Evolutionary conservation across 1,284 basidiomycete species (phyloP).

Genomic region (Vanrija sp.): DNA sequence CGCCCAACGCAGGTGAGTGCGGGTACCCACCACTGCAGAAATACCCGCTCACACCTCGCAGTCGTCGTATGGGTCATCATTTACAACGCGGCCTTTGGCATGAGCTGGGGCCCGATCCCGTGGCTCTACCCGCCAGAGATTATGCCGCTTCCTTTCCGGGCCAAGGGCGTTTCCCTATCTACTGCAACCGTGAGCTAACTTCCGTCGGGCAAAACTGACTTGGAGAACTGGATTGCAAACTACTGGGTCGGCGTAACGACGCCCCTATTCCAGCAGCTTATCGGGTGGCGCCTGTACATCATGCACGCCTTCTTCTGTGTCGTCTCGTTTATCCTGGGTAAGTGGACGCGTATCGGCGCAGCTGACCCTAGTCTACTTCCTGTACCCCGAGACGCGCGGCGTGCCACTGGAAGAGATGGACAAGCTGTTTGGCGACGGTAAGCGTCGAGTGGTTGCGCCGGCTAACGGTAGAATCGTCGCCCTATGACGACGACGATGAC

Average conservation of each 20-base stretch:
- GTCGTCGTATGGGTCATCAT: constrained; percentile 89
- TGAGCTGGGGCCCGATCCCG: constrained; percentile 51
- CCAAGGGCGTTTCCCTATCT: constrained; percentile 89
- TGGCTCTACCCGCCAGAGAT: constrained; percentile 90
- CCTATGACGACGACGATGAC: constrained; percentile 30
- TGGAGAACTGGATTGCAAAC: constrained; percentile 20
- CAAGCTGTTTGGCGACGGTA: constrained; percentile 43
- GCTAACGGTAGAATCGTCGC: constrained; percentile 1
- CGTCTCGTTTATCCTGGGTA: constrained; percentile 71
- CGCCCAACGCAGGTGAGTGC: constrained; percentile 62
- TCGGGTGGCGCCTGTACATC: constrained; percentile 88
- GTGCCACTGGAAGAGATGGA: constrained; percentile 57
- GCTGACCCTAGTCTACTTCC: constrained; percentile 32
- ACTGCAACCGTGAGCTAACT: constrained; percentile 61
- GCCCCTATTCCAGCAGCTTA: constrained; percentile 80
- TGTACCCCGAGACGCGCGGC: constrained; percentile 55
- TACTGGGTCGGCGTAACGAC: constrained; percentile 77
- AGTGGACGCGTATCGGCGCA: constrained; percentile 3
- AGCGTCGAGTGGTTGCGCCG: too few relatives aligned
- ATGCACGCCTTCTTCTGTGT: constrained; percentile 95
- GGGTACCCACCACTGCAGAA: not conserved
- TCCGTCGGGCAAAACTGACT: not conserved
- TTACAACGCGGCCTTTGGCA: constrained; percentile 89
- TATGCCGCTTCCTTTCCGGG: constrained; percentile 81
- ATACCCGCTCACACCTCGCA: constrained; percentile 12